phyloP scores from a whole-genome alignment of 1,284 basidiomycete species.

The Cryptococcus sp. region DNA sequence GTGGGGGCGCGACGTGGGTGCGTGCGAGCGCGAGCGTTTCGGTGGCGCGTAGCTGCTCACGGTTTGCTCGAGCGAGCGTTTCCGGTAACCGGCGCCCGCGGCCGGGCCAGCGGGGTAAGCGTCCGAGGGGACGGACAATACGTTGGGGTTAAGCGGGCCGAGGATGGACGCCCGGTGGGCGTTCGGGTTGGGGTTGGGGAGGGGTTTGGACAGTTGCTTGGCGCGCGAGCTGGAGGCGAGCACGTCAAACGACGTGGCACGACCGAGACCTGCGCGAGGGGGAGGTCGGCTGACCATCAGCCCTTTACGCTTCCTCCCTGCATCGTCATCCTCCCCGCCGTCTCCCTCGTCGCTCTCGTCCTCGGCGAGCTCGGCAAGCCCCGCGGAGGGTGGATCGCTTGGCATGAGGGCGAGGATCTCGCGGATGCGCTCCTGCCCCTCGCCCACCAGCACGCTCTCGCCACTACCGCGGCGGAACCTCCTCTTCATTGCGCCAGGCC shows the following conservation, averaged over 20 bases:
- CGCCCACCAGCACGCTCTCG: slow-evolving; percentile 6
- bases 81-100: neutral
- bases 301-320: slow-evolving; percentile 2
- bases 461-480: slow-evolving; percentile 5
- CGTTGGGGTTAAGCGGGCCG: slow-evolving; percentile 11
- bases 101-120: neutral
- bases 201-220: slow-evolving; percentile 11
- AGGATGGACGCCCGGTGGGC: slow-evolving; percentile 2
- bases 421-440: slow-evolving; percentile 11
- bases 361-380: slow-evolving; percentile 13
- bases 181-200: neutral
- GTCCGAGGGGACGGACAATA: slow-evolving; percentile 3
- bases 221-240: slow-evolving; percentile 16
- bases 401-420: slow-evolving; percentile 20
- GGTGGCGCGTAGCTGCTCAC: neutral
- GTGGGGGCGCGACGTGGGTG: neutral
- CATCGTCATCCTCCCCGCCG: neutral
- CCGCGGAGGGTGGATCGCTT: slow-evolving; percentile 22
- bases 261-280: slow-evolving; percentile 10
- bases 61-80: slow-evolving; percentile 2
- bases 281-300: neutral
- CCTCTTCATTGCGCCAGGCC: slow-evolving; percentile 1
- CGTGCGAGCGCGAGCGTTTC: slow-evolving; percentile 9
- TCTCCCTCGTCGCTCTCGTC: slow-evolving; percentile 13
- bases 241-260: slow-evolving; percentile 19